These are phyloP conservation scores for Polygonum aviculare DNA, from an alignment of 148 eudicot species.

Conservation along the genomic window DNA sequence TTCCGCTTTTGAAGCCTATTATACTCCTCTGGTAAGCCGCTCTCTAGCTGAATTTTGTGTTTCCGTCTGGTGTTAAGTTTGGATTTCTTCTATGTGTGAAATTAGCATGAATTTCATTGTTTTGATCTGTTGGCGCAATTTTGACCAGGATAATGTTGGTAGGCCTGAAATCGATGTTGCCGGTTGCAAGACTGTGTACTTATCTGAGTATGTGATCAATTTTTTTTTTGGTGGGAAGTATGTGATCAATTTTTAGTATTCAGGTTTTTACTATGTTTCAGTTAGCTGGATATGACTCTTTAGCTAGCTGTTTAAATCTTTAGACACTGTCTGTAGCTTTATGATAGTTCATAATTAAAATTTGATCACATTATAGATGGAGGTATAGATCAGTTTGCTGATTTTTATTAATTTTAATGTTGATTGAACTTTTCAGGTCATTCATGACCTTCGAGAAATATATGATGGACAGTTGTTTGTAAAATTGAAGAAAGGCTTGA, in stretches of 20 bases:
- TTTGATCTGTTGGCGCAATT: slow-evolving; percentile 10
- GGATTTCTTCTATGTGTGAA: background rate
- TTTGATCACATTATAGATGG: too few species aligned
- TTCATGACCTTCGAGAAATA: slow-evolving; percentile 61
- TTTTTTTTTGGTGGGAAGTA: background rate
- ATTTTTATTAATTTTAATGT: too few species aligned
- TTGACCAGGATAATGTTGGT: slow-evolving; percentile 64
- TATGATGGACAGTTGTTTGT: slow-evolving; percentile 87
- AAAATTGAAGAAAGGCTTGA: slow-evolving; percentile 72
- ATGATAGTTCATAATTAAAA: too few species aligned
- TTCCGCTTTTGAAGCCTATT: slow-evolving; percentile 84
- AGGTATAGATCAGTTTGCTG: too few species aligned
- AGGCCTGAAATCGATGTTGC: slow-evolving; percentile 73
- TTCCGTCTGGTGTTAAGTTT: background rate
- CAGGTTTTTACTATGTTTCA: too few species aligned
- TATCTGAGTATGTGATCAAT: slow-evolving; percentile 55
- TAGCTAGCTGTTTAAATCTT: too few species aligned
- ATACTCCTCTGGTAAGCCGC: background rate
- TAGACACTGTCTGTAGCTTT: too few species aligned
- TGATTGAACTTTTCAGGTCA: slow-evolving; percentile 30
- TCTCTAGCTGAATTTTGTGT: background rate
- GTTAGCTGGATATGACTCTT: too few species aligned
- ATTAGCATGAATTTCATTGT: background rate
- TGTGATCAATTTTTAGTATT: background rate
- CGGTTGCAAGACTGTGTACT: slow-evolving; percentile 62